Evolutionary conservation across 768 basidiomycete genomes (phyloP), one percentile per base, ranked within the genome.

Genomic region (Suillus decipiens): DNA sequence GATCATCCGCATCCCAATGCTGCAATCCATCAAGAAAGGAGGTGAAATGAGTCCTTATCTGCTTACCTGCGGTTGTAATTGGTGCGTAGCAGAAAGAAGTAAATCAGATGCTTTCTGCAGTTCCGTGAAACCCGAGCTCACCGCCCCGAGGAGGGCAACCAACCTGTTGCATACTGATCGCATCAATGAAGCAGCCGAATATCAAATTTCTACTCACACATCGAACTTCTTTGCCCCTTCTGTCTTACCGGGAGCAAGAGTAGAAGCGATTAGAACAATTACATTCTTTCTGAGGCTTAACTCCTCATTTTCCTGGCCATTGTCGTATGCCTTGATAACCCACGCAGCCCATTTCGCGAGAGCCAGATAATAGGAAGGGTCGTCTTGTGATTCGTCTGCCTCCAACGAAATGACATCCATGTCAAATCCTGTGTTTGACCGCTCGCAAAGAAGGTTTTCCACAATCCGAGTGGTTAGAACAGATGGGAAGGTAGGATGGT

Each of bases 261-360:
- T 77, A 19, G 81, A 82, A 59, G 87, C 74, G 5, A 92, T 68
- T 28, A 72, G 70, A 14, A 79, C 68, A 31, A 86, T 72, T 1
- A 79, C 69, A 47, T 85, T 81, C 61, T 78, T 84, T 63, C 77
- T 78, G 36, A 86, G 62, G 61, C 84, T 78, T 17, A 68, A 67
- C 33, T 80, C 81, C 15, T 69, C 66, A 36, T 73, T 69, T 12
- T 71, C 68, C 6, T 75, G 63, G 24, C 71, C 72, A 19, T 64
- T 69, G 10, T 75, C 74, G 75, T 77, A 81, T 14, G 69, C 76
- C 42, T 82, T 78, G 31, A 83, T 71, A 36, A 79, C 77, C 91
- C 92, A 93, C 24, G 79, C 76, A 5, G 76, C 83, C 92, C 92
- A 94, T 59, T 85, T 83, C 12, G 88, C 87, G 11, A 92, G 76